phyloP scores from a whole-genome alignment of 2,329 filamentous ascomycete species.

The Neocatenulostroma microsporum region DNA sequence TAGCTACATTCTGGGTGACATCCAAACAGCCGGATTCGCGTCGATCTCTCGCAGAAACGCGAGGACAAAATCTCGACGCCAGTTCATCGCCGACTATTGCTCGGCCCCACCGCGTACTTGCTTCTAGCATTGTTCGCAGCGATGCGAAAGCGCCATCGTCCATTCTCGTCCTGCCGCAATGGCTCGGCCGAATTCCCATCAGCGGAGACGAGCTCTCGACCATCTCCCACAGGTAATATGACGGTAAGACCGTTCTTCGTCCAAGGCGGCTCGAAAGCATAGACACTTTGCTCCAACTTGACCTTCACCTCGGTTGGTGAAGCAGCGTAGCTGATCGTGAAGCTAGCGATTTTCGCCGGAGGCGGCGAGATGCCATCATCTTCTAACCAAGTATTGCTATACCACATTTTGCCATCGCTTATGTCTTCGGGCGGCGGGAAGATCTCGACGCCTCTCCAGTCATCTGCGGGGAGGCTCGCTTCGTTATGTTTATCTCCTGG shows the following conservation, averaged over 20 bases:
- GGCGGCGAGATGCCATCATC: slow-evolving; percentile 49
- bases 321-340: slow-evolving; percentile 39
- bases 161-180: slow-evolving; percentile 16
- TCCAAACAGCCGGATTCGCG: too few species aligned
- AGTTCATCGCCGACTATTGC: too few species aligned
- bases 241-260: slow-evolving; percentile 39
- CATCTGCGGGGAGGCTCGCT: slow-evolving; percentile 43
- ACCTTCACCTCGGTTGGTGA: slow-evolving; percentile 40
- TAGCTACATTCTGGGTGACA: too few species aligned
- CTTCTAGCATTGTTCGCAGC: neutral
- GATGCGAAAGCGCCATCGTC: slow-evolving; percentile 17
- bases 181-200: slow-evolving; percentile 12
- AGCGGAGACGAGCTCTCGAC: slow-evolving; percentile 29
- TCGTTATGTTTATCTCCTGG: slow-evolving; percentile 43
- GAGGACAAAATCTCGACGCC: too few species aligned
- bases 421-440: slow-evolving; percentile 43
- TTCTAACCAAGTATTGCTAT: slow-evolving; percentile 45
- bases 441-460: slow-evolving; percentile 51
- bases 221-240: slow-evolving; percentile 46
- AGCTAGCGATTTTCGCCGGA: slow-evolving; percentile 34
- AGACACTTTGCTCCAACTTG: slow-evolving; percentile 32
- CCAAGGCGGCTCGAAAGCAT: slow-evolving; percentile 43
- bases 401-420: slow-evolving; percentile 30
- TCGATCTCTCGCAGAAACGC: too few species aligned
- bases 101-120: too few species aligned